Evolutionary conservation across 345 rosid genomes (phyloP).

Genomic region (Euphorbia lathyris): DNA sequence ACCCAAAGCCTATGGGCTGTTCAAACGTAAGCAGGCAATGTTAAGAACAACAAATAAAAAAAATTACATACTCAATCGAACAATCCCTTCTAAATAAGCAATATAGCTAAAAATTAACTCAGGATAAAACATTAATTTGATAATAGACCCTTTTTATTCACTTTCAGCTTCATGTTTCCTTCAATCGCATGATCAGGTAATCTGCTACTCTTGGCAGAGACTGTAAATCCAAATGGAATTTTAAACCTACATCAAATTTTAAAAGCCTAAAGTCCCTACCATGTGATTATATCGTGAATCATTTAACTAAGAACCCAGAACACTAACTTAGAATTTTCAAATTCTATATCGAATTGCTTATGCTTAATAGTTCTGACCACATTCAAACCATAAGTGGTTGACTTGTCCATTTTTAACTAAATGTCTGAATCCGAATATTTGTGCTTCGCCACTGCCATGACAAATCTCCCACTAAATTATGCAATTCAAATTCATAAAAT

Average conservation of each 20-base stretch:
- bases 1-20: neutral
- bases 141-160: neutral
- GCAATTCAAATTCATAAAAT: neutral
- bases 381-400: neutral
- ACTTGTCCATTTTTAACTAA: neutral
- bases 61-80: neutral
- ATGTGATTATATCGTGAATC: neutral
- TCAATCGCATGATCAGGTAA: neutral
- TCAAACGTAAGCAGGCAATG: slow-evolving; percentile 1
- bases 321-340: neutral
- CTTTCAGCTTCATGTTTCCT: neutral
- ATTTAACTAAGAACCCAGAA: neutral
- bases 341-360: neutral
- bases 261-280: neutral
- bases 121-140: neutral
- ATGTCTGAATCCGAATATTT: too few species aligned
- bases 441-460: neutral
- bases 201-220: neutral
- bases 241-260: neutral
- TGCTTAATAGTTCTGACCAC: neutral
- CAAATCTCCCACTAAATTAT: neutral
- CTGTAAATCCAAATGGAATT: neutral
- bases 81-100: neutral
- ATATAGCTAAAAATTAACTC: neutral
- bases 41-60: neutral